Conservation (phyloP, 164 flowering plant species). For the Stephania japonica region DNA sequence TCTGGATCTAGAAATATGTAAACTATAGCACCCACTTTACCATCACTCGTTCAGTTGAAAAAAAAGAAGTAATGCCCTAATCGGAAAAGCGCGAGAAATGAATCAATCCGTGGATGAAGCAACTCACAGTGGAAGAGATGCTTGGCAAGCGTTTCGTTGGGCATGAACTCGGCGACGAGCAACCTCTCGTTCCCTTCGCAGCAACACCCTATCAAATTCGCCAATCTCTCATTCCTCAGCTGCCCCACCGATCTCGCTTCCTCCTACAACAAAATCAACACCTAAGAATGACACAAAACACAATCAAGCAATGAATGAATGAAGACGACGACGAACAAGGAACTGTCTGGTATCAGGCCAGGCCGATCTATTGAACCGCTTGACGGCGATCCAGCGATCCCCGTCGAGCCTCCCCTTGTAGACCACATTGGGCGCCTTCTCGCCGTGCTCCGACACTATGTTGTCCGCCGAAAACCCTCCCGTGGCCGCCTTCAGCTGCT, state of each 20-base stretch:
- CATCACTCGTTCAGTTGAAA: background rate
- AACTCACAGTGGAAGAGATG: conserved; percentile 88
- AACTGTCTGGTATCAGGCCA: conserved; percentile 97
- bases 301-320: background rate
- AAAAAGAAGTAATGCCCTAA: background rate
- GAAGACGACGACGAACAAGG: conserved; percentile 42
- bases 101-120: background rate
- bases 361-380: conserved; percentile 70
- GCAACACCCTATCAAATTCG: conserved; percentile 80
- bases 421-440: conserved; percentile 91
- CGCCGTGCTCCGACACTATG: conserved; percentile 94
- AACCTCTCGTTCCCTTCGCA: conserved; percentile 74
- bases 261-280: conserved; percentile 39
- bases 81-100: background rate
- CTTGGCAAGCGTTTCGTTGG: conserved; percentile 78
- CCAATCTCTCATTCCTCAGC: conserved; percentile 68
- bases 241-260: conserved; percentile 78
- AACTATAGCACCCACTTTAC: background rate
- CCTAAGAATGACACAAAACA: background rate
- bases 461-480: conserved; percentile 63
- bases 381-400: conserved; percentile 69
- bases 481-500: conserved; percentile 66
- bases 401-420: conserved; percentile 62
- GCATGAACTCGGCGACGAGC: conserved; percentile 91
- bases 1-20: background rate